Evolutionary conservation across 2,329 filamentous ascomycete genomes (phyloP), one percentile per base, ranked within the genome.

Genomic region (Mollisia scopiformis): DNA sequence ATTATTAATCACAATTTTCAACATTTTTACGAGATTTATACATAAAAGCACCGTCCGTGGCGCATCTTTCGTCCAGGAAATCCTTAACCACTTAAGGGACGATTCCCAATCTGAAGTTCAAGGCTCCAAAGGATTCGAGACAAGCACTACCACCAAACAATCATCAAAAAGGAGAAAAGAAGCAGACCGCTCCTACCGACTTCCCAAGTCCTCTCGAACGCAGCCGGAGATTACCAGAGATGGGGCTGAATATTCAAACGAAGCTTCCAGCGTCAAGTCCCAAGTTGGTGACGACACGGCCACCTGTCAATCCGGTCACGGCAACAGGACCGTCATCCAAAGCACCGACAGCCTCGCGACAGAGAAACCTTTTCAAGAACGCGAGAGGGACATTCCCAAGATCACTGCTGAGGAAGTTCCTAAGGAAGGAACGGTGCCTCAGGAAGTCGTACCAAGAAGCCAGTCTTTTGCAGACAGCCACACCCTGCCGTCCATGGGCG

Each of bases 331-430:
- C 14, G 14, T 39, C 35, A 39, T 13, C 35, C 35, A 41, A 60
- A 51, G 30, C n/a, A 60, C 21, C 23, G 41, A 51, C 2, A 60
- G 52, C n/a, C 41, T 60, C 30, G 28, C 39, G 11, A 58, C 30
- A 30, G 37, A 62, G 23, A 16, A 58, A 55, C 37, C 49, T 50
- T 16, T 62, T 55, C 37, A 8, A 23, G 27, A 50, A 51, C 56
- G 10, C 28, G 46, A 62, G 6, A 43, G 41, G 50, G 19, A 51
- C 27, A 35, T 58, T 62, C 50, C 30, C 6, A 13, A 62, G 37
- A 62, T 62, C 39, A 27, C 41, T 58, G 33, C 47, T 39, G 25
- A 62, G 55, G 30, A 55, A 16, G 39, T 50, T 55, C 30, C 55
- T 55, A 16, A 55, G 30, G 50, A 47, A 52, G 25, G 46, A 55